Base-by-base conservation (phyloP, 2,329 filamentous ascomycete genomes). In the Nectriaceae sp. region DNA sequence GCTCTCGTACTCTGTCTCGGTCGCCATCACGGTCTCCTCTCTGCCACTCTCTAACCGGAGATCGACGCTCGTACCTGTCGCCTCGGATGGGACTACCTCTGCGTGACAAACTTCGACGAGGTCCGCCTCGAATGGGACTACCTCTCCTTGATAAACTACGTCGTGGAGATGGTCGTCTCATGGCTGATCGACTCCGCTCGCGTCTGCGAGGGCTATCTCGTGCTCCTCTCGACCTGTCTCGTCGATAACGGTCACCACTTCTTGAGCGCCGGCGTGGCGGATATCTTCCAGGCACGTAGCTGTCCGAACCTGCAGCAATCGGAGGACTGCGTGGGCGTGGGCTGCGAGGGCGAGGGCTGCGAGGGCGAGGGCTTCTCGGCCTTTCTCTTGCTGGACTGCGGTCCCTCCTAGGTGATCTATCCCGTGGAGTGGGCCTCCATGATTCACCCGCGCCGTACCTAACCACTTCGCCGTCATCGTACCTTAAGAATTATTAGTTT, bases 381-480 rank as follows among this genome's bases (percentile, higher is more conserved):
- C 65, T 59, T 16, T 66, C 64, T 39, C 63, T 52, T 19, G 62
- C 48, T 11, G 67, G 67, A 51, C 67, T 70, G 46, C 66, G 63
- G 18, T 57, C 50, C 49, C 65, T 61, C 39, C 66, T 57, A 15
- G 76, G 75, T 21, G 76, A 78, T 47, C 75, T 71, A 54, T 75
- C 72, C 42, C 75, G 67, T 42, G 80, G 81, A 49, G 78, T 83
- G 11, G 80, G 80, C 50, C 80, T 72, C 72, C 82, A 84, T 31
- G 79, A 83, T 66, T 84, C 80, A 49, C 80, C 80, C 11, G 81
- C 81, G 43, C 80, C 80, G 63, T 83, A 84, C 60, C 80, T 74
- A 54, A 82, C 78, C 45, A 84, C 81, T 67, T 84, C 80, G 38
- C 80, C 80, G 55, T 84, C 80, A 54, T 84, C 80, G 59, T 80